Evolutionary conservation across 1,139 yeast species (phyloP).

Genomic region (Nakaseomyces glabratus): DNA sequence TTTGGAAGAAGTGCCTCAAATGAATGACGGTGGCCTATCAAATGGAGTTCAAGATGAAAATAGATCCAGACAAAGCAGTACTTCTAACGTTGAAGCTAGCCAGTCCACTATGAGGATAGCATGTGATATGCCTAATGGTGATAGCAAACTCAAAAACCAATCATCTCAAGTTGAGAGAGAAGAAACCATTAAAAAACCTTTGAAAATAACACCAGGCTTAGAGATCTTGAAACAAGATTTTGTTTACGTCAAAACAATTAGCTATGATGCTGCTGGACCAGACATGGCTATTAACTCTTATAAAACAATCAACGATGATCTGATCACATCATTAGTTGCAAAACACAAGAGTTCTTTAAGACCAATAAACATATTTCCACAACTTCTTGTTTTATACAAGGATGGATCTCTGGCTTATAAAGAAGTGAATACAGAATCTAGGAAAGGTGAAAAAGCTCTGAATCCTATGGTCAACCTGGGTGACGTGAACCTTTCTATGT

Average conservation of each 20-base stretch:
- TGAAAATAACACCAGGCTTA: background rate
- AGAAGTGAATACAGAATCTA: conserved; percentile 9
- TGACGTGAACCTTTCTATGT: conserved; percentile 61
- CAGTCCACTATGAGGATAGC: too few species aligned
- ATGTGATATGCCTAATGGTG: too few species aligned
- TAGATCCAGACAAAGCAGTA: too few species aligned
- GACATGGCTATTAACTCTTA: conserved; percentile 22
- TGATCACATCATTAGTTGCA: conserved; percentile 22
- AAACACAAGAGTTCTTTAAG: conserved; percentile 37
- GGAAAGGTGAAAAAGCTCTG: conserved; percentile 30
- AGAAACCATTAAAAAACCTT: too few species aligned
- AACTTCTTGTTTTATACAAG: conserved; percentile 32
- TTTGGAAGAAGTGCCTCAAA: too few species aligned
- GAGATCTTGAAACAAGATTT: conserved; percentile 23
- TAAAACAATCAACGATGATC: conserved; percentile 22
- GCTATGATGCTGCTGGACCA: conserved; percentile 20
- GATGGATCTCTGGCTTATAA: conserved; percentile 33
- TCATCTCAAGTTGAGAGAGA: too few species aligned
- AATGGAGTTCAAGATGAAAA: too few species aligned
- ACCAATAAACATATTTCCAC: conserved; percentile 32
- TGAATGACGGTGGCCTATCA: too few species aligned
- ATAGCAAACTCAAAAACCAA: too few species aligned
- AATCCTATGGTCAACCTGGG: conserved; percentile 26
- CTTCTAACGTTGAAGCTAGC: too few species aligned
- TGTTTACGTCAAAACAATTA: conserved; percentile 23